phyloP scores from a whole-genome alignment of 2,329 filamentous ascomycete species.

The Ceratocystis diversiconidia region DNA sequence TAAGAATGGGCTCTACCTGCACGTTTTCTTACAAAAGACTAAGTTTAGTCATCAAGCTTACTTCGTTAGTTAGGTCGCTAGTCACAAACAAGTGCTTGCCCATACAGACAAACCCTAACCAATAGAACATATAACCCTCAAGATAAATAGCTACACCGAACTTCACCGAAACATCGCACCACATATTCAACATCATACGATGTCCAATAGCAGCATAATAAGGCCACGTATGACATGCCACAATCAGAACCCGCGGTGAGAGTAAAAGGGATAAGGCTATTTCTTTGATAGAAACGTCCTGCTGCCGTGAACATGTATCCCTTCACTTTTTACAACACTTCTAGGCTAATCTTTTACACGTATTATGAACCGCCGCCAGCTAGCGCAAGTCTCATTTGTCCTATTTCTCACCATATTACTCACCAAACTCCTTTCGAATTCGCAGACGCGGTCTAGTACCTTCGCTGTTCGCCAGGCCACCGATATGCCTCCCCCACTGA shows the following conservation, averaged over 20 bases:
- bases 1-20: background rate
- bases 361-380: slow-evolving; percentile 3
- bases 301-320: background rate
- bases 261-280: background rate
- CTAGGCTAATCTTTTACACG: background rate
- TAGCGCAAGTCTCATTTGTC: slow-evolving; percentile 1
- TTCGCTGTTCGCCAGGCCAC: background rate
- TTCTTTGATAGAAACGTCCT: background rate
- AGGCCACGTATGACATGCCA: slow-evolving; percentile 1
- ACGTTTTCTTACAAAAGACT: background rate
- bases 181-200: background rate
- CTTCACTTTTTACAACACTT: background rate
- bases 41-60: background rate
- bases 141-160: background rate
- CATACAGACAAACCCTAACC: background rate
- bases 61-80: background rate
- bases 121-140: background rate
- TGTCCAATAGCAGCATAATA: background rate
- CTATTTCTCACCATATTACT: background rate
- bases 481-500: background rate
- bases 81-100: background rate
- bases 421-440: background rate
- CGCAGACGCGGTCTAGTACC: background rate
- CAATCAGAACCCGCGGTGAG: background rate
- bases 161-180: background rate